Conservation (phyloP, 2,329 filamentous ascomycete genomes). For the Epichloe coenophiala region DNA sequence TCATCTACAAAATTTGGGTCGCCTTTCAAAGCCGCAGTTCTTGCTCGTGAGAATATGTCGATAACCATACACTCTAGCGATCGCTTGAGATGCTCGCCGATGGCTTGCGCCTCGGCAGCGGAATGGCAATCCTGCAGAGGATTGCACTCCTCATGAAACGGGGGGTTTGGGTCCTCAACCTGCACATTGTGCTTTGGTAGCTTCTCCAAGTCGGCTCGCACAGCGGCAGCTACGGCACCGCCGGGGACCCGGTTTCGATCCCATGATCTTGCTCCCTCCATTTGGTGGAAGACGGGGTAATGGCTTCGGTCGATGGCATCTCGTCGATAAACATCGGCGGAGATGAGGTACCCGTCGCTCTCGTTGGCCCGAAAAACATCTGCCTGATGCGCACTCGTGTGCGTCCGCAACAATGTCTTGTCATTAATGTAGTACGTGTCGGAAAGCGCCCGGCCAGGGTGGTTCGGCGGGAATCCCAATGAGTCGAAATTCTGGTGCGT, state of each 20-base stretch:
- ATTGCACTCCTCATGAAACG: slow-evolving; percentile 65
- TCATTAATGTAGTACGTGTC: slow-evolving; percentile 95
- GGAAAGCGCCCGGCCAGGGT: slow-evolving; percentile 72
- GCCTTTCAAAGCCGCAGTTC: slow-evolving; percentile 44
- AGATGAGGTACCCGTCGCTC: slow-evolving; percentile 73
- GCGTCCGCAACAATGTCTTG: slow-evolving; percentile 72
- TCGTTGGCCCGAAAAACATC: slow-evolving; percentile 62
- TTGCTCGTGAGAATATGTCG: slow-evolving; percentile 72
- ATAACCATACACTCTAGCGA: slow-evolving; percentile 83
- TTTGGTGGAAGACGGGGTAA: slow-evolving; percentile 96
- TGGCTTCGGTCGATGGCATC: slow-evolving; percentile 92
- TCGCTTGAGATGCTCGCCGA: slow-evolving; percentile 75
- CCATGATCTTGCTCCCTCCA: slow-evolving; percentile 92
- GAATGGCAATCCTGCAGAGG: slow-evolving; percentile 63
- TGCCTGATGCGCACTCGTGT: slow-evolving; percentile 88
- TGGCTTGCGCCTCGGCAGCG: slow-evolving; percentile 64
- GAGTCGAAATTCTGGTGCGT: slow-evolving; percentile 90
- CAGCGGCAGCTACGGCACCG: slow-evolving; percentile 47
- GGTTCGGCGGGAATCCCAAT: slow-evolving; percentile 78
- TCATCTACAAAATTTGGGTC: slow-evolving; percentile 43
- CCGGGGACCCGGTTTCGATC: slow-evolving; percentile 48
- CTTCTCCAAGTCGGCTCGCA: slow-evolving; percentile 55
- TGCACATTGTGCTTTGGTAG: slow-evolving; percentile 62
- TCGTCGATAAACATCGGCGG: slow-evolving; percentile 86
- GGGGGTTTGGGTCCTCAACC: slow-evolving; percentile 78